Percentiles rank a stretch among this genome's conserved stretches.
Conservation (phyloP, 306 rosid species). For the Sphenostylis stenocarpa region DNA sequence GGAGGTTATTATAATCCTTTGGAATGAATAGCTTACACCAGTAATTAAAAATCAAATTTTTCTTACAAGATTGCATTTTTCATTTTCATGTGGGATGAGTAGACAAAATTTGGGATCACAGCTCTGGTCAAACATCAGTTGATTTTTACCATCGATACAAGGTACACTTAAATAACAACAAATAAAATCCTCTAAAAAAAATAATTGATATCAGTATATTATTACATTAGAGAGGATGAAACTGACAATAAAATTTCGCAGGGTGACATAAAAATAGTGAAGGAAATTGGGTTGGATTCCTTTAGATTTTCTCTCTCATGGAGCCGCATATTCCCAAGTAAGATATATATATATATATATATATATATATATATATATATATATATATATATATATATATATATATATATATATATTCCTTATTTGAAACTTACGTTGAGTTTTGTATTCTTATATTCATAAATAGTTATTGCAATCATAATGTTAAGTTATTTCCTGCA, state of each 20-base stretch:
- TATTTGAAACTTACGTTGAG: background rate
- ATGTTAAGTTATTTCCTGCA: background rate
- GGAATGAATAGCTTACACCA: too few species aligned
- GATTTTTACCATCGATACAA: slow-evolving; percentile 45
- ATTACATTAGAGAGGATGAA: background rate
- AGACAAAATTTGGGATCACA: slow-evolving; percentile 53
- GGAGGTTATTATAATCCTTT: slow-evolving; percentile 7
- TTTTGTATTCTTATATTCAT: background rate
- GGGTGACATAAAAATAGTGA: slow-evolving; percentile 49
- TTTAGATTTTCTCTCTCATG: slow-evolving; percentile 62
- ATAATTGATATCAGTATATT: background rate
- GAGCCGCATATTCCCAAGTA: slow-evolving; percentile 53
- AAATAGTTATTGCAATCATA: background rate
- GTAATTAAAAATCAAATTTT: too few species aligned
- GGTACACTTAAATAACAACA: slow-evolving; percentile 18
- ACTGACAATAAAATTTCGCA: background rate
- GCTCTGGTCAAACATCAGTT: slow-evolving; percentile 19
- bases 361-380: too few species aligned
- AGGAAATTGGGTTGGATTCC: slow-evolving; percentile 55
- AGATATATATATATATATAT: too few species aligned
- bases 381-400: too few species aligned
- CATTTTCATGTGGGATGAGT: background rate
- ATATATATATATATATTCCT: too few species aligned
- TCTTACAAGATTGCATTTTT: background rate
- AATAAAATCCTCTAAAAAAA: too few species aligned